Conservation (phyloP, 1,284 basidiomycete species). For the Heimioporus retisporus region DNA sequence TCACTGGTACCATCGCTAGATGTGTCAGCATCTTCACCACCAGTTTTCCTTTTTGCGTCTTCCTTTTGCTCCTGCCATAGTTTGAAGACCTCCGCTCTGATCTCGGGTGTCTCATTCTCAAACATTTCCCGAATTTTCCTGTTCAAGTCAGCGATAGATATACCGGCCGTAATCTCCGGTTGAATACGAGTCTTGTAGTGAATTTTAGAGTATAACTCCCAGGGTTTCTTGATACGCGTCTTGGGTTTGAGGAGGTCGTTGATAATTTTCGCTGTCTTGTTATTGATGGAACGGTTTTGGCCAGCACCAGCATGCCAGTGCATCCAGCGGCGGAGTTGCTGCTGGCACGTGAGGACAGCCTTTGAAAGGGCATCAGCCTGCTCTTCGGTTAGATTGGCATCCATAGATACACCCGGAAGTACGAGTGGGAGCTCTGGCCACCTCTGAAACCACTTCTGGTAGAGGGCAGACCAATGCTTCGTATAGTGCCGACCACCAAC, state of each 20-base stretch:
- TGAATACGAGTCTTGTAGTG: constrained; percentile 5
- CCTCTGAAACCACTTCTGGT: constrained; percentile 6
- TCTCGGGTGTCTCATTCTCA: background rate
- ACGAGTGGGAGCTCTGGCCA: background rate
- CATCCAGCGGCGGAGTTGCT: constrained; percentile 11
- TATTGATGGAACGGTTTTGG: background rate
- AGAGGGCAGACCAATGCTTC: background rate
- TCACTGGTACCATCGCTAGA: too few relatives aligned
- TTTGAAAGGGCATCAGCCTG: background rate
- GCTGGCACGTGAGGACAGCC: background rate
- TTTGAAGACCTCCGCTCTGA: background rate
- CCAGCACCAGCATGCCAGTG: constrained; percentile 15
- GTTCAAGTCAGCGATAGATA: constrained; percentile 1
- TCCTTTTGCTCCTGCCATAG: background rate
- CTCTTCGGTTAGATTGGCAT: background rate
- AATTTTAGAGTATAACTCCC: constrained; percentile 16
- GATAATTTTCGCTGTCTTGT: constrained; percentile 8
- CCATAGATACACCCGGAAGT: background rate
- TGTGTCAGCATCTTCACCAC: too few relatives aligned
- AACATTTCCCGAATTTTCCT: constrained; percentile 9
- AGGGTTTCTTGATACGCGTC: background rate
- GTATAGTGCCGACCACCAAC: background rate
- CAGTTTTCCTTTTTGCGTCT: background rate
- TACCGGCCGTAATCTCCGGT: background rate
- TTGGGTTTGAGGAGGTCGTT: constrained; percentile 9